Evolutionary conservation across 1,284 basidiomycete genomes (phyloP).

Genomic region (Moesziomyces antarcticus): DNA sequence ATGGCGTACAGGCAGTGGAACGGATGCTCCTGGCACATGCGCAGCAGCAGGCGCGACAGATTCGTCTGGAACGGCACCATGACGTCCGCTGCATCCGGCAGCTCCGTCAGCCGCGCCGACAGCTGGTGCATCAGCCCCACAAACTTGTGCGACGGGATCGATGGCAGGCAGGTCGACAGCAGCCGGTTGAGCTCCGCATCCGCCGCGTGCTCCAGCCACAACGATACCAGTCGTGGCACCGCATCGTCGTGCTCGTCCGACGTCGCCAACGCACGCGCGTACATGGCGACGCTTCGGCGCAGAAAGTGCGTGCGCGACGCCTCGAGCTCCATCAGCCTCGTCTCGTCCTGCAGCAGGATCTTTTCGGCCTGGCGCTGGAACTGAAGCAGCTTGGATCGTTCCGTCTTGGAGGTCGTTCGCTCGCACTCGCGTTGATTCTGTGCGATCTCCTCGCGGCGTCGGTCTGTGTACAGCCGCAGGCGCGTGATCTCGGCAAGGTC

Average conservation of each 20-base stretch:
- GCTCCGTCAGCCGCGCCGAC: conserved; percentile 77
- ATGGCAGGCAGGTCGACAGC: conserved; percentile 72
- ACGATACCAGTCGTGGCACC: conserved; percentile 83
- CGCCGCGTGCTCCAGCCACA: conserved; percentile 89
- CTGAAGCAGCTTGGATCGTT: conserved; percentile 23
- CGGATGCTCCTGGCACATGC: conserved; percentile 89
- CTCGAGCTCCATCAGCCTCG: conserved; percentile 36
- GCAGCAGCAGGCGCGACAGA: conserved; percentile 76
- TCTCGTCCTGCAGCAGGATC: conserved; percentile 47
- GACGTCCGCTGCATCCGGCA: conserved; percentile 64
- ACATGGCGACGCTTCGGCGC: conserved; percentile 81
- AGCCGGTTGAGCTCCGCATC: conserved; percentile 73
- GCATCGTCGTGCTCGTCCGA: conserved; percentile 80
- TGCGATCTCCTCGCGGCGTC: conserved; percentile 74
- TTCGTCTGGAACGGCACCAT: conserved; percentile 73
- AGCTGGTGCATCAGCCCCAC: conserved; percentile 91
- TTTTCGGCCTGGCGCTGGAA: conserved; percentile 45
- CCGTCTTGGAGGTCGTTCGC: conserved; percentile 21
- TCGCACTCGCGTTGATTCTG: conserved; percentile 73
- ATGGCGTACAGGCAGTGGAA: conserved; percentile 94
- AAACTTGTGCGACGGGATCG: conserved; percentile 88
- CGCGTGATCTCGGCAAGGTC: conserved; percentile 79
- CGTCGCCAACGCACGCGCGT: conserved; percentile 77
- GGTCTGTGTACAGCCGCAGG: conserved; percentile 79
- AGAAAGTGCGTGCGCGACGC: conserved; percentile 74